These are phyloP conservation scores for Tilletia walkeri DNA, from an alignment of 1,284 basidiomycete genomes.

Conservation along the genomic window DNA sequence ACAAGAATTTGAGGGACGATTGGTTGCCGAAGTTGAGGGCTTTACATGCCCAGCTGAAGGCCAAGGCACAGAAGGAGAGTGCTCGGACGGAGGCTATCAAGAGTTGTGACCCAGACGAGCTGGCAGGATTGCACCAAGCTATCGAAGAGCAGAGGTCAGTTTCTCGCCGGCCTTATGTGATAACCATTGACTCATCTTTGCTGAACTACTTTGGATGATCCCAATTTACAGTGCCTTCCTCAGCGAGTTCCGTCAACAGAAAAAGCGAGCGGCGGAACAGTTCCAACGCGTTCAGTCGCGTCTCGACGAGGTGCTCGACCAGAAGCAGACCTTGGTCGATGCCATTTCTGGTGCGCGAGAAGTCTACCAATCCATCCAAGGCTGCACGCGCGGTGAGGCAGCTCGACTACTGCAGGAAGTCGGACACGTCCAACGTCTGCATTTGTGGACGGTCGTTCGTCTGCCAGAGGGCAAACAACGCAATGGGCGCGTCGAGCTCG, in stretches of 20 bases:
- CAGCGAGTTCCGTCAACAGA: not conserved
- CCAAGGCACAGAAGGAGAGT: not conserved
- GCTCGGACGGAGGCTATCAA: conserved; percentile 11
- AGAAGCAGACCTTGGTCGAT: conserved; percentile 40
- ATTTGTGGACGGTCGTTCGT: conserved; percentile 28
- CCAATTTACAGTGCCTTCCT: not conserved
- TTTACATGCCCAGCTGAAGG: not conserved
- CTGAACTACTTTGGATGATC: not conserved
- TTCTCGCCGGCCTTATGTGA: no score
- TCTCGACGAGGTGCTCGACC: conserved; percentile 38
- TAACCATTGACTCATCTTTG: not conserved
- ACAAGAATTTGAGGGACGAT: not conserved
- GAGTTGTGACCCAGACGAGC: conserved; percentile 1
- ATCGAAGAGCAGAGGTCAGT: conserved; percentile 13
- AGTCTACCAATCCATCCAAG: conserved; percentile 50
- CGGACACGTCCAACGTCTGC: conserved; percentile 41
- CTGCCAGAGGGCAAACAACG: conserved; percentile 11
- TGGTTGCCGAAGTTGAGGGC: conserved; percentile 5
- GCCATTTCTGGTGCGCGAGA: conserved; percentile 43
- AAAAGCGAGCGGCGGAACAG: conserved; percentile 28
- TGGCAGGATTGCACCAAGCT: not conserved
- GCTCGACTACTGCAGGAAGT: conserved; percentile 42
- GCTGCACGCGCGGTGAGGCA: conserved; percentile 49
- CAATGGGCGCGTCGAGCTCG: conserved; percentile 19
- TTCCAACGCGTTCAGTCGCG: conserved; percentile 35